These are phyloP conservation scores for Trifolium pratense DNA, from an alignment of 306 rosid genomes.

Conservation along the genomic window DNA sequence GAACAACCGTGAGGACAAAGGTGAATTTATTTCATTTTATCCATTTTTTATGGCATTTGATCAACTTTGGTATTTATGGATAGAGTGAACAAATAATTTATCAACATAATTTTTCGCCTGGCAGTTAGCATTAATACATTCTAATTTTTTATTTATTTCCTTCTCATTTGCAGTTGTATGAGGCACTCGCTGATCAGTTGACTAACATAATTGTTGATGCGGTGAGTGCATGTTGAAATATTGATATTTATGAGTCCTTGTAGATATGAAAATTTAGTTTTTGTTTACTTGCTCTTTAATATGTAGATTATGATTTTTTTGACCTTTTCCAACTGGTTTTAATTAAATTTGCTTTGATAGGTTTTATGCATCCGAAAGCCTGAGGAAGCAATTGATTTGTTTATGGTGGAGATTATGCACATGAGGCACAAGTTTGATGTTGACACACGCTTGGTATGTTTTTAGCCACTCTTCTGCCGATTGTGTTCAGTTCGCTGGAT, in stretches of 20 bases:
- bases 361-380: conserved; percentile 86
- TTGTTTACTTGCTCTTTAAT: too few relatives aligned
- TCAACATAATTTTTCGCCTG: background rate
- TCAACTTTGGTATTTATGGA: background rate
- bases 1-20: conserved; percentile 94
- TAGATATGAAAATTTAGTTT: too few relatives aligned
- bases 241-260: conserved; percentile 32
- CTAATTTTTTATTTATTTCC: conserved; percentile 16
- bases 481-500: background rate
- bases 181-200: conserved; percentile 87
- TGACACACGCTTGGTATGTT: conserved; percentile 91
- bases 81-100: conserved; percentile 6
- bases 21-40: conserved; percentile 44
- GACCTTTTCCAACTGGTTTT: too few relatives aligned
- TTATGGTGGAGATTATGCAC: conserved; percentile 99
- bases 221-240: conserved; percentile 56
- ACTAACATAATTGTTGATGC: conserved; percentile 83
- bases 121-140: background rate
- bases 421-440: conserved; percentile 97
- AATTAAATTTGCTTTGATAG: conserved; percentile 49
- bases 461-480: conserved; percentile 5
- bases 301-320: too few relatives aligned
- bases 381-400: conserved; percentile 87
- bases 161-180: conserved; percentile 70
- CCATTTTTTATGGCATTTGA: conserved; percentile 13